phyloP scores from a whole-genome alignment of 176 grass and related monocot genomes.

The Oryza punctata region DNA sequence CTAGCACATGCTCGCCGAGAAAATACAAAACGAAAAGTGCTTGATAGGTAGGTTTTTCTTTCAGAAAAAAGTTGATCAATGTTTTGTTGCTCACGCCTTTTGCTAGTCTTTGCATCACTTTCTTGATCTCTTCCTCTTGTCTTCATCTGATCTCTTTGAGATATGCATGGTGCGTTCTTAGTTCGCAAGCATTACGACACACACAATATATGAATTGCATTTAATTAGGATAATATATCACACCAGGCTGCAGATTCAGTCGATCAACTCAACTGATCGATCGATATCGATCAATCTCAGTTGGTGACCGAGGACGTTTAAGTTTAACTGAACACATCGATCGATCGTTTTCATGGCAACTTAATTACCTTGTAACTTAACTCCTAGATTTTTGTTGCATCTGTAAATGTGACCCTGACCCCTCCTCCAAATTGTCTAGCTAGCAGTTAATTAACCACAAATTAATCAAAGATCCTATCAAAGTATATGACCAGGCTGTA shows the following conservation, averaged over 20 bases:
- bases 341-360: slow-evolving; percentile 31
- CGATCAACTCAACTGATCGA: background rate
- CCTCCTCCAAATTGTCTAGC: slow-evolving; percentile 42
- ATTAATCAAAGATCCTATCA: background rate
- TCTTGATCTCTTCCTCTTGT: slow-evolving; percentile 32
- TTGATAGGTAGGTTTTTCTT: slow-evolving; percentile 33
- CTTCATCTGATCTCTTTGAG: background rate
- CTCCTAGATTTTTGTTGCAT: slow-evolving; percentile 5
- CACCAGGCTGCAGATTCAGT: background rate
- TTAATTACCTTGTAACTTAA: slow-evolving; percentile 21
- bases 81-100: slow-evolving; percentile 19
- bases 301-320: background rate
- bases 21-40: slow-evolving; percentile 38
- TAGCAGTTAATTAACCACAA: background rate
- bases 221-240: background rate
- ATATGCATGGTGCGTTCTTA: background rate
- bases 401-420: slow-evolving; percentile 25
- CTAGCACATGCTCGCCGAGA: slow-evolving; percentile 11
- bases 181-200: background rate
- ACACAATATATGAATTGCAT: background rate
- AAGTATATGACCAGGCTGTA: background rate
- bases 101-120: background rate
- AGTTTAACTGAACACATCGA: background rate
- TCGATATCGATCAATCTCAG: background rate
- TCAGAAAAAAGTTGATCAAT: background rate